Percentiles rank a stretch among this genome's conserved stretches.
phyloP scores from a whole-genome alignment of 306 rosid species.

The Cyamopsis tetragonoloba region DNA sequence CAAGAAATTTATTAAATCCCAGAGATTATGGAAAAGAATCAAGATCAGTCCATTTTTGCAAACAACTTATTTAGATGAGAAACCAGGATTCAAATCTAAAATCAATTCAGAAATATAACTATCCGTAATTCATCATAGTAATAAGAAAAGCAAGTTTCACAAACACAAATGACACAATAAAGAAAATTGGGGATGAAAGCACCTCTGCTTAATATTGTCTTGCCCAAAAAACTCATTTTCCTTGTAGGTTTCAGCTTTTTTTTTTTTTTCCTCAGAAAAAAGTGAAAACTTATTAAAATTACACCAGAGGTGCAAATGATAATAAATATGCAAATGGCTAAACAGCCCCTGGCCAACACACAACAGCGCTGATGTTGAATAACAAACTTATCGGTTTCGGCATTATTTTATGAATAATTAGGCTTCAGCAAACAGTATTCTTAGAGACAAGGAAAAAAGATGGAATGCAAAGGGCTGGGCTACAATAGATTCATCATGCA shows the following conservation, averaged over 20 bases:
- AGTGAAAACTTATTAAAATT: too few species aligned
- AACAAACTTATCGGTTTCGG: not conserved
- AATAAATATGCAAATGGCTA: too few species aligned
- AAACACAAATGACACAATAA: not conserved
- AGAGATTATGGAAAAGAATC: not conserved
- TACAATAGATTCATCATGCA: not conserved
- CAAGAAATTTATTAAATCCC: not conserved
- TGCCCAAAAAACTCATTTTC: not conserved
- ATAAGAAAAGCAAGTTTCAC: slow-evolving; percentile 3
- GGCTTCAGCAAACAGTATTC: not conserved
- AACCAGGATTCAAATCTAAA: not conserved
- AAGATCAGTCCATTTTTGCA: slow-evolving; percentile 6
- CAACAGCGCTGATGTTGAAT: too few species aligned
- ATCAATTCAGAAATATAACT: not conserved
- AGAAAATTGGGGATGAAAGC: not conserved
- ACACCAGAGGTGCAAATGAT: too few species aligned
- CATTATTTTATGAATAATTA: not conserved
- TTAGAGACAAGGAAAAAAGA: not conserved
- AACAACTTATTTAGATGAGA: not conserved
- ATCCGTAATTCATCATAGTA: not conserved
- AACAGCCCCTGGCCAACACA: too few species aligned
- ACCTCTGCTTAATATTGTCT: not conserved
- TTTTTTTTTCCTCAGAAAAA: too few species aligned
- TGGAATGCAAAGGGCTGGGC: not conserved
- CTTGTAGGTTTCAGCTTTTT: too few species aligned